Conservation (phyloP, 352 stramenopile species). For the Paralagenidium karlingii region DNA sequence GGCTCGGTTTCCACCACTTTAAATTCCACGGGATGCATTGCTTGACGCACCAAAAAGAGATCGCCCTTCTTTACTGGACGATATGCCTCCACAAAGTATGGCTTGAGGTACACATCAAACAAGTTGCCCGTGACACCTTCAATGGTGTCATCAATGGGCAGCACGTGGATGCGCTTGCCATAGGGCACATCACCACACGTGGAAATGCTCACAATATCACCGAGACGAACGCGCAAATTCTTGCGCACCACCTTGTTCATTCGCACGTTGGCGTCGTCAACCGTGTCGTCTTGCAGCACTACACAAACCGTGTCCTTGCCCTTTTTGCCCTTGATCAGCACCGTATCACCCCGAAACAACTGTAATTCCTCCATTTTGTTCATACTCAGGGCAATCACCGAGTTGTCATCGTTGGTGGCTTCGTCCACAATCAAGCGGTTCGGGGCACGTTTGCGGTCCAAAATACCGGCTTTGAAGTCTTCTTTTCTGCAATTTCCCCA, state of each 20-base stretch:
- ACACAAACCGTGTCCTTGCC: constrained; percentile 97
- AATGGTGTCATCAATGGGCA: constrained; percentile 99
- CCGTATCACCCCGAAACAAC: constrained; percentile 98
- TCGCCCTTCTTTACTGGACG: constrained; percentile 98
- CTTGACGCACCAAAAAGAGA: constrained; percentile 96
- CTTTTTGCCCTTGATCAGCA: constrained; percentile 99
- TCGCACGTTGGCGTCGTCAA: constrained; percentile 93
- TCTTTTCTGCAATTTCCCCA: constrained; percentile 27
- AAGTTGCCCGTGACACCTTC: constrained; percentile 99
- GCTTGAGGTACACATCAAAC: constrained; percentile 99
- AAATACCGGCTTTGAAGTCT: constrained; percentile 77
- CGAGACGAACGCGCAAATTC: constrained; percentile 95
- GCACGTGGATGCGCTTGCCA: constrained; percentile 97
- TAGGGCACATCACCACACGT: constrained; percentile 96
- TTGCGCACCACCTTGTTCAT: constrained; percentile 99
- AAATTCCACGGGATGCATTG: constrained; percentile 99
- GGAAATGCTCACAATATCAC: constrained; percentile 96
- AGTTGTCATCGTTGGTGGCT: constrained; percentile 97
- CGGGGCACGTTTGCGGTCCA: constrained; percentile 91
- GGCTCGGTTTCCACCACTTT: constrained; percentile 99
- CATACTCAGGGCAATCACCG: constrained; percentile 84
- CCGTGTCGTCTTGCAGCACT: constrained; percentile 94
- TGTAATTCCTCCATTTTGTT: constrained; percentile 98
- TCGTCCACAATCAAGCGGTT: constrained; percentile 99
- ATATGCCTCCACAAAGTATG: constrained; percentile 99